These are phyloP conservation scores for Saccharomyces cerevisiae DNA, from an alignment of 805 yeast genomes.

Conservation along the genomic window DNA sequence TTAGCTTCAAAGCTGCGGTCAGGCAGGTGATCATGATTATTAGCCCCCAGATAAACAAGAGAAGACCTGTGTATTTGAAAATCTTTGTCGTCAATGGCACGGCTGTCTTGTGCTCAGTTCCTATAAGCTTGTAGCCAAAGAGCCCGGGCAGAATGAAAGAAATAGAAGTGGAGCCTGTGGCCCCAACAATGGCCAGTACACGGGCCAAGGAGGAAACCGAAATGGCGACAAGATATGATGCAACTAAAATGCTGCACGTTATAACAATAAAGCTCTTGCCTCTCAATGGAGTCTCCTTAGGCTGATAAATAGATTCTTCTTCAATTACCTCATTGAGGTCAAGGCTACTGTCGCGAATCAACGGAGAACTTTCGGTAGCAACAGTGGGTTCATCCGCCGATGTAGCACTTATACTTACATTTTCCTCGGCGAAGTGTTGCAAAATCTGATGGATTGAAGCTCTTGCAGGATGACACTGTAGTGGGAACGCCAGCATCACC, in stretches of 20 bases:
- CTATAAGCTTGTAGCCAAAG: conserved; percentile 44
- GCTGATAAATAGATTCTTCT: conserved; percentile 24
- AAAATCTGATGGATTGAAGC: conserved; percentile 66
- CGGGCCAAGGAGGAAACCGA: conserved; percentile 56
- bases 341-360: neutral
- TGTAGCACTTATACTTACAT: neutral
- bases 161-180: conserved; percentile 73
- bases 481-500: conserved; percentile 71
- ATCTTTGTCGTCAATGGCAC: conserved; percentile 24
- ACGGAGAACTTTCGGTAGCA: conserved; percentile 4
- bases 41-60: conserved; percentile 40
- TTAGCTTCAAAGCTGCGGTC: conserved; percentile 26
- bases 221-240: conserved; percentile 50
- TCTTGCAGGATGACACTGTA: conserved; percentile 82
- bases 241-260: conserved; percentile 39
- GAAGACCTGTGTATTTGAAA: conserved; percentile 33
- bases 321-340: conserved; percentile 25
- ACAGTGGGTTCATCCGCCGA: conserved; percentile 3
- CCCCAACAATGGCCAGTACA: conserved; percentile 64
- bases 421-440: conserved; percentile 33
- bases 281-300: conserved; percentile 14
- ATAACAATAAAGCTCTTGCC: conserved; percentile 39
- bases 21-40: conserved; percentile 44
- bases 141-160: conserved; percentile 70
- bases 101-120: conserved; percentile 12